These are phyloP conservation scores for Tetrapyrgos nigripes DNA, from an alignment of 1,284 basidiomycete genomes.

Conservation along the genomic window DNA sequence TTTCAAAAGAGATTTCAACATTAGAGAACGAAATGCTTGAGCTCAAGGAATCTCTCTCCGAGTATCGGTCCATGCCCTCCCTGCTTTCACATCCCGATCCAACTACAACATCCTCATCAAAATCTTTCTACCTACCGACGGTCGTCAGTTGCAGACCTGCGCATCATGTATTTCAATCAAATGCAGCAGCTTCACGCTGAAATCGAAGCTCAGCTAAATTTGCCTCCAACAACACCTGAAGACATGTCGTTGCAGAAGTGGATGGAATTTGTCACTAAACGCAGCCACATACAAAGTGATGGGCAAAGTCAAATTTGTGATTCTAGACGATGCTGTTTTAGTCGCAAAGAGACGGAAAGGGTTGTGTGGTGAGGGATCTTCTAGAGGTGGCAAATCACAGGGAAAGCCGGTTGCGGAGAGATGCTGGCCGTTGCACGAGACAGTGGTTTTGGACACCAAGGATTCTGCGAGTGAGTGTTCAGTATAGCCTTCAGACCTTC, in stretches of 20 bases:
- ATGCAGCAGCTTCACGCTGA: constrained; percentile 90
- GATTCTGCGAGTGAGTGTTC: constrained; percentile 82
- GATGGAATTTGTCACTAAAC: constrained; percentile 89
- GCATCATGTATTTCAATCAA: constrained; percentile 93
- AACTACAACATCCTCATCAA: constrained; percentile 56
- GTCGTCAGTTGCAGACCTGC: constrained; percentile 92
- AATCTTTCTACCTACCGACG: constrained; percentile 69
- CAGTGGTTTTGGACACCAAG: constrained; percentile 94
- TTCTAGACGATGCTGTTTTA: constrained; percentile 91
- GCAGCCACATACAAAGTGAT: constrained; percentile 95
- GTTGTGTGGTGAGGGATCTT: constrained; percentile 42
- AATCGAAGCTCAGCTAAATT: constrained; percentile 97
- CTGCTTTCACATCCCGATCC: constrained; percentile 88
- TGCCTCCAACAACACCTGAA: constrained; percentile 85
- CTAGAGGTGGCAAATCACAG: constrained; percentile 35
- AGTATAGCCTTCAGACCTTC: not conserved
- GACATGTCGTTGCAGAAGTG: constrained; percentile 91
- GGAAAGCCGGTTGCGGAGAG: constrained; percentile 90
- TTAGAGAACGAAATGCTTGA: constrained; percentile 99
- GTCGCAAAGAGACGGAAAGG: constrained; percentile 73
- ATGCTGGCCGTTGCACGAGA: constrained; percentile 92
- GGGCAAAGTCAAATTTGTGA: constrained; percentile 87
- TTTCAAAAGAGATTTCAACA: constrained; percentile 96
- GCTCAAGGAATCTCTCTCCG: constrained; percentile 91
- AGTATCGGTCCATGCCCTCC: constrained; percentile 96